A percentile compares a stretch with the other conserved stretches of the same genome.
phyloP scores from a whole-genome alignment of 2,329 filamentous ascomycete genomes.

The Cladosporium phlei region DNA sequence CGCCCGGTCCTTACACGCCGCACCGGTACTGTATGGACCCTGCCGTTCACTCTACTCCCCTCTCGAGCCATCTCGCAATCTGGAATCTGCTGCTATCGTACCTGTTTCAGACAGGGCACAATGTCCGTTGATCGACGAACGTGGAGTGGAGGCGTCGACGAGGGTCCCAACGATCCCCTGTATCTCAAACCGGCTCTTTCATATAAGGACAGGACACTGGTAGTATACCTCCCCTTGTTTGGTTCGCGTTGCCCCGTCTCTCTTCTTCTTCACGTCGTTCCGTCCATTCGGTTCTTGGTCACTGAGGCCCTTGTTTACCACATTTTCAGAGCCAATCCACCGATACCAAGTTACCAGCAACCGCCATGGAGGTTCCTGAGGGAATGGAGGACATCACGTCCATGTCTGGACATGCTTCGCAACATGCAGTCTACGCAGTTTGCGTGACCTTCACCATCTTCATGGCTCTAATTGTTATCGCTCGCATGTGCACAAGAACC shows the following conservation, averaged over 20 bases:
- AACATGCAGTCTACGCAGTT: constrained; percentile 2
- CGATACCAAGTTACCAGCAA: too few species aligned
- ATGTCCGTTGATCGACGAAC: constrained; percentile 3
- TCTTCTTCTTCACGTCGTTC: background rate
- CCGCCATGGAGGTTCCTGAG: background rate
- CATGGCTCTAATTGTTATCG: constrained; percentile 8
- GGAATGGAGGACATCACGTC: constrained; percentile 5
- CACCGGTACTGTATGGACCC: constrained; percentile 8
- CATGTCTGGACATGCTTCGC: constrained; percentile 6
- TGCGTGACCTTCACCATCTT: constrained; percentile 5
- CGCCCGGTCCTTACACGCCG: constrained; percentile 5
- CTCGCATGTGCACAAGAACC: constrained; percentile 4
- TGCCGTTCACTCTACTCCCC: background rate
- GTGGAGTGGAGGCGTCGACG: background rate
- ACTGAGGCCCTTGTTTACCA: too few species aligned
- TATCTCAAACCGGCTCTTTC: background rate
- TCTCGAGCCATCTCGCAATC: too few species aligned
- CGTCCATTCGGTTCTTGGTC: background rate
- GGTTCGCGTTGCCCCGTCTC: background rate
- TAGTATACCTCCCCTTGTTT: background rate
- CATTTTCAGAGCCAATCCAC: too few species aligned
- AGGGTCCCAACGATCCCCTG: constrained; percentile 9
- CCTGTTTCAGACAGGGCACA: constrained; percentile 10
- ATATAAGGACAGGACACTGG: constrained; percentile 3
- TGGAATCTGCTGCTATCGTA: constrained; percentile 4